Conservation (phyloP, 352 stramenopile species). For the Hyaloperonospora brassicae region DNA sequence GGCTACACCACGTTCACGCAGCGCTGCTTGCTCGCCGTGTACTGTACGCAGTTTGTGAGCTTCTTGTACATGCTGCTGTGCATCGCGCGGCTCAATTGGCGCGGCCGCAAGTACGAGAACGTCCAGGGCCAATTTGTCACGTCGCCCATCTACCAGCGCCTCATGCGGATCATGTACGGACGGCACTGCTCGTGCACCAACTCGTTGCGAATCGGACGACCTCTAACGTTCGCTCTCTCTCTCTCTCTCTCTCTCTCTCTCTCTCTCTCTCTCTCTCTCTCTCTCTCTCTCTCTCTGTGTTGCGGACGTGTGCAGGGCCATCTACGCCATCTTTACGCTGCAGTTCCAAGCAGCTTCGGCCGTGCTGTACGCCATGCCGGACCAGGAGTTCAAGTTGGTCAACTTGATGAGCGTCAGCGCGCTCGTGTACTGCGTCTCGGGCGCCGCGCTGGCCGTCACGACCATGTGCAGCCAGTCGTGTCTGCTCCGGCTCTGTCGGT, state of each 20-base stretch:
- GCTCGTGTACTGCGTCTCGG: slow-evolving; percentile 30
- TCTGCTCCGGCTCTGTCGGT: slow-evolving; percentile 25
- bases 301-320: slow-evolving; percentile 31
- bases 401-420: slow-evolving; percentile 34
- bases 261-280: slow-evolving; percentile 2
- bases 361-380: slow-evolving; percentile 30
- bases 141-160: slow-evolving; percentile 56
- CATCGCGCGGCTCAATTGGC: slow-evolving; percentile 36
- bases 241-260: neutral
- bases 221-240: neutral
- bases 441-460: slow-evolving; percentile 13
- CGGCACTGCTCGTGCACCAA: neutral
- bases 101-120: slow-evolving; percentile 53
- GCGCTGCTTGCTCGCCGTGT: slow-evolving; percentile 30
- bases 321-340: slow-evolving; percentile 52
- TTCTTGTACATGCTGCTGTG: slow-evolving; percentile 41
- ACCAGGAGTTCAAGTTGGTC: slow-evolving; percentile 20
- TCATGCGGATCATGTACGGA: slow-evolving; percentile 52
- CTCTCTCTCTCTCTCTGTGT: too few species aligned
- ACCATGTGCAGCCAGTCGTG: slow-evolving; percentile 41
- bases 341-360: slow-evolving; percentile 48
- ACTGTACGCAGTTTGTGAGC: slow-evolving; percentile 34
- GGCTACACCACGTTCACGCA: slow-evolving; percentile 48
- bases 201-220: neutral
- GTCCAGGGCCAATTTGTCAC: slow-evolving; percentile 53